These are phyloP conservation scores for Magnolia sinica DNA, from an alignment of 164 flowering plant species.

Conservation along the genomic window DNA sequence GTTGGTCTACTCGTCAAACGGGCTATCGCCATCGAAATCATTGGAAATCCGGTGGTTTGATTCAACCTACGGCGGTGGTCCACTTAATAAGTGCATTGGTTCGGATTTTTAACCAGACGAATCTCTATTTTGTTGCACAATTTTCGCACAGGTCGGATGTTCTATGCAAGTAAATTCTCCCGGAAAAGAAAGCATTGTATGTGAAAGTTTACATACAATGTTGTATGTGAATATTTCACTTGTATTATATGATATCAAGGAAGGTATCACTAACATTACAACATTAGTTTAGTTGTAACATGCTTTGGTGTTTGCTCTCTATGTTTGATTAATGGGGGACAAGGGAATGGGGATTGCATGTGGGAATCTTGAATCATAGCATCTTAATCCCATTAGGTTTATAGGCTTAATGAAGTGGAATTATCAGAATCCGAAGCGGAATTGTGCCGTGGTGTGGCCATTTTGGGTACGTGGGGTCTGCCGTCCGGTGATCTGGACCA, in stretches of 20 bases:
- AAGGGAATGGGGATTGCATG: slow-evolving; percentile 11
- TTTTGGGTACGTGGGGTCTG: too few species aligned
- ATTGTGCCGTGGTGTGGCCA: too few species aligned
- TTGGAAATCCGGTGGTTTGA: neutral
- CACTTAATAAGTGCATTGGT: neutral
- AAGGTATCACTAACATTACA: neutral
- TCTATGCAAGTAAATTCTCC: neutral
- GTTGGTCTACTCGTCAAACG: too few species aligned
- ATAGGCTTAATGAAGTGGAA: neutral
- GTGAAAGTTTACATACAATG: too few species aligned
- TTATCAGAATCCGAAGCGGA: too few species aligned
- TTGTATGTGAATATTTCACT: neutral
- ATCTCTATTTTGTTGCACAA: neutral
- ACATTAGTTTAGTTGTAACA: neutral
- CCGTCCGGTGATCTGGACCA: too few species aligned
- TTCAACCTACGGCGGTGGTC: neutral
- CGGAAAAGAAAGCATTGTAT: neutral
- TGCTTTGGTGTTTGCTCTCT: slow-evolving; percentile 13
- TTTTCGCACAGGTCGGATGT: neutral
- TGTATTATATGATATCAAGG: slow-evolving; percentile 7
- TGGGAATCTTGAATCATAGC: slow-evolving; percentile 5
- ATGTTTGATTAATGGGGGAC: slow-evolving; percentile 16
- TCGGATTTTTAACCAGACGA: neutral
- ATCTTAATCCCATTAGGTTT: neutral
- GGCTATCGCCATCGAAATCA: too few species aligned